Conservation (phyloP, 768 basidiomycete species). For the Scleroderma citrinum region DNA sequence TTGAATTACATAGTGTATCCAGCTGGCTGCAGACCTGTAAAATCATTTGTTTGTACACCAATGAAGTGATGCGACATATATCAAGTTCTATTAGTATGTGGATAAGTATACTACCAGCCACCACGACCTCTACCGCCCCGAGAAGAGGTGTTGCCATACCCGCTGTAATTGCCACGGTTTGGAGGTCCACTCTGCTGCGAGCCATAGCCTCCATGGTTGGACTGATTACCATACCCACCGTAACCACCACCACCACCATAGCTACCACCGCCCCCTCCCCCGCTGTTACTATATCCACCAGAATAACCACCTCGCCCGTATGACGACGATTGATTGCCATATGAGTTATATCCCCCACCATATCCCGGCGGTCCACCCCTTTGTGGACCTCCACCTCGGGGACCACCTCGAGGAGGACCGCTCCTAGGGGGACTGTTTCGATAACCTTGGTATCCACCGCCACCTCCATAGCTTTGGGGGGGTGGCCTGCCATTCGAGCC, state of each 20-base stretch:
- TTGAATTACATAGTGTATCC: constrained; percentile 1
- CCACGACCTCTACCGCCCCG: constrained; percentile 51
- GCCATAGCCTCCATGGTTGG: constrained; percentile 31
- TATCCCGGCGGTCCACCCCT: constrained; percentile 20
- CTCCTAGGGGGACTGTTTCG: constrained; percentile 25
- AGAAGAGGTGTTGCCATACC: constrained; percentile 15
- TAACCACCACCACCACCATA: constrained; percentile 12
- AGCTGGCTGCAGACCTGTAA: constrained; percentile 12
- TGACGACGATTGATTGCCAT: too few species aligned
- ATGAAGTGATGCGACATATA: not conserved
- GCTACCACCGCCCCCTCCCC: constrained; percentile 22
- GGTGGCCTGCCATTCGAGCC: constrained; percentile 29
- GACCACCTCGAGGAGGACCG: constrained; percentile 8
- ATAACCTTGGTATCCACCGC: constrained; percentile 23
- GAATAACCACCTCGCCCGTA: constrained; percentile 6
- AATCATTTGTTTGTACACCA: constrained; percentile 4
- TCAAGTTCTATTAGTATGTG: constrained; percentile 12
- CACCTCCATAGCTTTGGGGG: constrained; percentile 26
- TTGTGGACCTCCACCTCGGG: not conserved
- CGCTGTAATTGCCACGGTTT: constrained; percentile 38
- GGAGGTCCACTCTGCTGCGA: constrained; percentile 9
- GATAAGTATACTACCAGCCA: constrained; percentile 32
- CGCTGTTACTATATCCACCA: too few species aligned
- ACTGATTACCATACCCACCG: constrained; percentile 9
- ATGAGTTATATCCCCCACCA: constrained; percentile 13